Conservation (phyloP, 176 grass and related monocot species). For the Avena sativa region DNA sequence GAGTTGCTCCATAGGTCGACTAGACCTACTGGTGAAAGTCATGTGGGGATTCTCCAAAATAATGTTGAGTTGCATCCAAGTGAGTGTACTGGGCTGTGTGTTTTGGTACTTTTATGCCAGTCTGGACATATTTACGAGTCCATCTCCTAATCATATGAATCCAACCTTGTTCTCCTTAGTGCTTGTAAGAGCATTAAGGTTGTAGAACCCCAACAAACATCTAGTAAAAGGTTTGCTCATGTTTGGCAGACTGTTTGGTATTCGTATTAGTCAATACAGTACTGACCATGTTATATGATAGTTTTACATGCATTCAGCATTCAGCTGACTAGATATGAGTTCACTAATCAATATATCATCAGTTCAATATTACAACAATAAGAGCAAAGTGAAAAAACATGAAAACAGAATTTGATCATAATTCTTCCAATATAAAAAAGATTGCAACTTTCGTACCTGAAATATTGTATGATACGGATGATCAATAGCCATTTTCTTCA, state of each 20-base stretch:
- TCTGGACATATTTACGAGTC: not conserved
- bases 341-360: slow-evolving; percentile 1
- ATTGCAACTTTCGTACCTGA: slow-evolving; percentile 62
- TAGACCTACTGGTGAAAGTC: not conserved
- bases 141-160: not conserved
- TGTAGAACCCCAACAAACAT: not conserved
- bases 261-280: slow-evolving; percentile 15
- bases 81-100: not conserved
- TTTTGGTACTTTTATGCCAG: not conserved
- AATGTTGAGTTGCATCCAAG: not conserved
- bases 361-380: not conserved
- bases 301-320: slow-evolving; percentile 13
- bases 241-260: slow-evolving; percentile 1
- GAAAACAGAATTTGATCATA: not conserved
- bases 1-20: slow-evolving; percentile 6
- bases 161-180: slow-evolving; percentile 14
- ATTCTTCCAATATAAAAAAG: not conserved
- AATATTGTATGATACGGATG: slow-evolving; percentile 98
- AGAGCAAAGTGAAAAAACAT: slow-evolving; percentile 15
- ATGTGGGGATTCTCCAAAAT: not conserved
- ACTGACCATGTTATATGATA: slow-evolving; percentile 14
- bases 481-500: slow-evolving; percentile 96
- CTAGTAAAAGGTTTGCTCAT: not conserved
- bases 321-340: not conserved
- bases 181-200: not conserved